Conservation (phyloP, 257 asterid species). For the Verbena officinalis region DNA sequence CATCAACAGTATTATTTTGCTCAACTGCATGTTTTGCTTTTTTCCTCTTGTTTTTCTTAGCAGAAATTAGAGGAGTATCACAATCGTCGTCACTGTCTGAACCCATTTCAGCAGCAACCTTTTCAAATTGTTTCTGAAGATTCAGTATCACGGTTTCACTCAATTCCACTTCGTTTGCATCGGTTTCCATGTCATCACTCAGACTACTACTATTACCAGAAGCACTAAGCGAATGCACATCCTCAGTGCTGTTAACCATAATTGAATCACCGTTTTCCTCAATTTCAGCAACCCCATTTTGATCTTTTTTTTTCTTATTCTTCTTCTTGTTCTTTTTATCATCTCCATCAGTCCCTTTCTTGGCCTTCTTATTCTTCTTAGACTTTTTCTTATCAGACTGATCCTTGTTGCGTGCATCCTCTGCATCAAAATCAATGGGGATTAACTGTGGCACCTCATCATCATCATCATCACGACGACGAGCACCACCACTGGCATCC, state of each 20-base stretch:
- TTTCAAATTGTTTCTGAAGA: slow-evolving; percentile 88
- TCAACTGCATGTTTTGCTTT: slow-evolving; percentile 41
- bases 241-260: slow-evolving; percentile 20
- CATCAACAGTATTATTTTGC: slow-evolving; percentile 37
- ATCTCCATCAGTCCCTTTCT: slow-evolving; percentile 45
- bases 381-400: slow-evolving; percentile 22
- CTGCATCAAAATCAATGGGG: slow-evolving; percentile 43
- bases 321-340: slow-evolving; percentile 41
- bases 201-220: slow-evolving; percentile 24
- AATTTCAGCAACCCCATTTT: slow-evolving; percentile 30
- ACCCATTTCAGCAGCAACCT: slow-evolving; percentile 70
- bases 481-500: slow-evolving; percentile 26
- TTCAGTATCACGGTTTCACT: slow-evolving; percentile 65
- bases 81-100: slow-evolving; percentile 41
- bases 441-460: slow-evolving; percentile 72
- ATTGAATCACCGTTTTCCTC: slow-evolving; percentile 36
- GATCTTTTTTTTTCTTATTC: slow-evolving; percentile 36
- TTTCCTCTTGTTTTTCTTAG: slow-evolving; percentile 56
- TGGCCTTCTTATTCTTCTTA: slow-evolving; percentile 61
- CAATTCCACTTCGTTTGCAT: slow-evolving; percentile 34
- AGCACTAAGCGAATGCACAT: slow-evolving; percentile 16
- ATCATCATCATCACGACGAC: slow-evolving; percentile 24
- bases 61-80: slow-evolving; percentile 37
- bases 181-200: slow-evolving; percentile 35
- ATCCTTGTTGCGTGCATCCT: slow-evolving; percentile 29